phyloP scores from a whole-genome alignment of 2,329 filamentous ascomycete genomes.

The Parafenestella ontariensis region DNA sequence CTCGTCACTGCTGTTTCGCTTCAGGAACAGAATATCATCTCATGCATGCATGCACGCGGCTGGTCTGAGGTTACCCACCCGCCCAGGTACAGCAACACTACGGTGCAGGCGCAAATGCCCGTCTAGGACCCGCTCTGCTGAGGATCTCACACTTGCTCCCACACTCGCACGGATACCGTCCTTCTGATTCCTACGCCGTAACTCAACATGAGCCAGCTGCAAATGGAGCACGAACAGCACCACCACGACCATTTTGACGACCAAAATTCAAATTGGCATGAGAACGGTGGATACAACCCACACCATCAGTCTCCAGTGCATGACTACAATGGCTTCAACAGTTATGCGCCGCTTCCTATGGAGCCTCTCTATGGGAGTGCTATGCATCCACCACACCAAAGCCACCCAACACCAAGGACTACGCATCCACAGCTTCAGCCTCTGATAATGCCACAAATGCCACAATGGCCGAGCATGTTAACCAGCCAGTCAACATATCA shows the following conservation, averaged over 20 bases:
- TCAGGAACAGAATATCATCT: constrained; percentile 42
- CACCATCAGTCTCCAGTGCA: constrained; percentile 51
- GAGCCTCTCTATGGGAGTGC: constrained; percentile 47
- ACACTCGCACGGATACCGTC: constrained; percentile 31
- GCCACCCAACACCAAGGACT: constrained; percentile 38
- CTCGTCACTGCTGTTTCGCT: constrained; percentile 40
- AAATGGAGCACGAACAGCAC: constrained; percentile 52
- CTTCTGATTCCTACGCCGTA: constrained; percentile 20
- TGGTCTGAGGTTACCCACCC: constrained; percentile 41
- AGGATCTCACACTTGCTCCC: constrained; percentile 35
- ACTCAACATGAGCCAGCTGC: constrained; percentile 50
- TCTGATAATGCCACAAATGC: constrained; percentile 49
- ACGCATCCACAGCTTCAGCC: constrained; percentile 51
- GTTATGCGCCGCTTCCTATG: constrained; percentile 49
- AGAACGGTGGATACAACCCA: constrained; percentile 38
- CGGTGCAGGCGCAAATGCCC: constrained; percentile 44
- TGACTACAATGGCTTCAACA: constrained; percentile 49
- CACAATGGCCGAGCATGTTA: constrained; percentile 52
- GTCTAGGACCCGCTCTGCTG: constrained; percentile 30
- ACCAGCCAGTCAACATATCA: constrained; percentile 52
- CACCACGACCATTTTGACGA: constrained; percentile 47
- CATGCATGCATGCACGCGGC: constrained; percentile 50
- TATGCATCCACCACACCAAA: constrained; percentile 49
- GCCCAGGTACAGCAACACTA: constrained; percentile 37
- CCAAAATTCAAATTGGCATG: constrained; percentile 41